Conservation (phyloP, 345 rosid species). For the Eutrema heterophyllum region DNA sequence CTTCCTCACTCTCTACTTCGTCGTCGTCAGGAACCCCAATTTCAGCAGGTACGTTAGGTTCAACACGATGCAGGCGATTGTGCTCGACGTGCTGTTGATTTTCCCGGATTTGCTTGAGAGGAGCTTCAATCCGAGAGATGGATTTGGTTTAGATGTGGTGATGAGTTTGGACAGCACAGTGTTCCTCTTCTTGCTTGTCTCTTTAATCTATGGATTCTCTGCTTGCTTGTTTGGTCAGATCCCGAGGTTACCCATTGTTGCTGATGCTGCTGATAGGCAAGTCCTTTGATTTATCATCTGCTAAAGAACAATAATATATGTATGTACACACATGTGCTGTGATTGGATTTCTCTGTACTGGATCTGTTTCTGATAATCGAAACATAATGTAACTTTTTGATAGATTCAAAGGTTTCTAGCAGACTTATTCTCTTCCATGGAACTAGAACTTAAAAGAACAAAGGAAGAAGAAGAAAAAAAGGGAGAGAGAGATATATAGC, state of each 20-base stretch:
- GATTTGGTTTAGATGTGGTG: conserved; percentile 77
- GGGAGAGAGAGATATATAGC: neutral
- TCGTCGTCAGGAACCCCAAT: conserved; percentile 74
- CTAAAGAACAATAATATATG: neutral
- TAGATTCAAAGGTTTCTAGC: neutral
- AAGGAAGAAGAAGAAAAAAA: neutral
- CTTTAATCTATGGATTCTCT: conserved; percentile 79
- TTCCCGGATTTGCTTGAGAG: conserved; percentile 92
- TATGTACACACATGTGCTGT: conserved; percentile 19
- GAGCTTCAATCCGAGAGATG: conserved; percentile 70
- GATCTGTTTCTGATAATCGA: conserved; percentile 13
- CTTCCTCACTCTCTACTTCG: conserved; percentile 77
- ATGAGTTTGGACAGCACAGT: conserved; percentile 96
- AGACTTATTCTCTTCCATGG: neutral
- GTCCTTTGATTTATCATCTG: conserved; percentile 49
- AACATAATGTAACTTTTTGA: conserved; percentile 20
- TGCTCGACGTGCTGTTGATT: conserved; percentile 82
- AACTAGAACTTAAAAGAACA: neutral
- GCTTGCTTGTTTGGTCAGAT: conserved; percentile 78
- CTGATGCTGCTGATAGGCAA: conserved; percentile 98
- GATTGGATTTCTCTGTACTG: conserved; percentile 3
- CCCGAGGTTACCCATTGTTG: conserved; percentile 95
- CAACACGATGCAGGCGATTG: conserved; percentile 95
- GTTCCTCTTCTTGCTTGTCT: conserved; percentile 80
- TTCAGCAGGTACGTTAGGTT: conserved; percentile 96